Evolutionary conservation across 768 basidiomycete genomes (phyloP).

Genomic region (Hortiboletus flavorubellus): DNA sequence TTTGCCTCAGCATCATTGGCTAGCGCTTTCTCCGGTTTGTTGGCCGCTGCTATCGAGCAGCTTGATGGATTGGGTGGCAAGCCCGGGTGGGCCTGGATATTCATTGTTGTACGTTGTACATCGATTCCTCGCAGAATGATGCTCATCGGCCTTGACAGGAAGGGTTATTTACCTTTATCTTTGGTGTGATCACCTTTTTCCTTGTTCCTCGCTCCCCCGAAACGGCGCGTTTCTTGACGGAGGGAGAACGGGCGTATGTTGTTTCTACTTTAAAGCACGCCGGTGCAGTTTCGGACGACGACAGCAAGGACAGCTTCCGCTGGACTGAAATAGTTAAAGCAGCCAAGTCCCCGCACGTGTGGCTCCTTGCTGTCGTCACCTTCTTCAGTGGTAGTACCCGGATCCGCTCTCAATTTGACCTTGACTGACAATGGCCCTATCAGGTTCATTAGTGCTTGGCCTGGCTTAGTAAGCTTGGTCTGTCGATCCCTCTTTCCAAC

Average conservation of each 20-base stretch:
- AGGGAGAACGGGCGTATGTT: slow-evolving; percentile 48
- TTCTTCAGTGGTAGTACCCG: slow-evolving; percentile 48
- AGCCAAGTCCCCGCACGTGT: slow-evolving; percentile 52
- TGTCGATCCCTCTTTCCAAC: slow-evolving; percentile 24
- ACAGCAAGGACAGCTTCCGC: slow-evolving; percentile 45
- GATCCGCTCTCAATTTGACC: no score
- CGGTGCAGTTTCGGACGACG: slow-evolving; percentile 38
- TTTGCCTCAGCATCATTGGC: slow-evolving; percentile 47
- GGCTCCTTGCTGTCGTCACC: slow-evolving; percentile 46
- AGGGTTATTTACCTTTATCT: slow-evolving; percentile 59
- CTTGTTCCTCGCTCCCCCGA: slow-evolving; percentile 45
- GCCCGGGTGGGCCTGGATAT: slow-evolving; percentile 63
- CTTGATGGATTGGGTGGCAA: slow-evolving; percentile 52
- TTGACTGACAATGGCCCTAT: neutral
- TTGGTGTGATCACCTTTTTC: slow-evolving; percentile 50
- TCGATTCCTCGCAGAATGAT: neutral
- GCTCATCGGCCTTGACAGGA: slow-evolving; percentile 32
- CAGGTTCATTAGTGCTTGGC: slow-evolving; percentile 19
- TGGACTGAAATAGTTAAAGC: slow-evolving; percentile 54
- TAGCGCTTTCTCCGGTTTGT: slow-evolving; percentile 59
- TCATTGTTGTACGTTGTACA: slow-evolving; percentile 40
- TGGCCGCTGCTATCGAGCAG: slow-evolving; percentile 57
- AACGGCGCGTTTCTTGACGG: slow-evolving; percentile 47
- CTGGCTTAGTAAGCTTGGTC: slow-evolving; percentile 24
- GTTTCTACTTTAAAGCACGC: slow-evolving; percentile 20